Evolutionary conservation across 2,329 filamentous ascomycete species (phyloP), one percentile per base, ranked within the genome.

Genomic region (Ceratocystis colombiana): DNA sequence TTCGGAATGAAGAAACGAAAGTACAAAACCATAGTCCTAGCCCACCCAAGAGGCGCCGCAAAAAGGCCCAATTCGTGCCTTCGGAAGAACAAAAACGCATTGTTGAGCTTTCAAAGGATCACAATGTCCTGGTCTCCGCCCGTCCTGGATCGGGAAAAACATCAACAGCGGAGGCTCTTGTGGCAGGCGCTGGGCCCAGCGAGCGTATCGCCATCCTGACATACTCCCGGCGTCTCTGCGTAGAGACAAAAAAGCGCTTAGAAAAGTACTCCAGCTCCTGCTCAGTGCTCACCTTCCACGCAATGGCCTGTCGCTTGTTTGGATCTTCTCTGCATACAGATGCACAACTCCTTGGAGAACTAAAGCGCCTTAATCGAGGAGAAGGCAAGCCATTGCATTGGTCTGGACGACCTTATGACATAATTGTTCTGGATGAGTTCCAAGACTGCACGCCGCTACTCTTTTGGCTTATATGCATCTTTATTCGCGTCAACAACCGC

Each of bases 141-240:
- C 70, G 72, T 20, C 73, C 73, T 5, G 73, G 73, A 0, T 73
- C 73, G 1, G 73, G 73, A 1, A 75, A 75, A 63, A 73, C 73
- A 6, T 70, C 73, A 0, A 74, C 72, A 1, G 71, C 73, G 17
- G 71, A 74, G 66, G 71, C 71, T 1, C 73, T 74, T 64, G 69
- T 71, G 3, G 69, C 68, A 8, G 37, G 48, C 5, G 22, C 62
- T 7, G 71, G 71, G 0, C 62, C 73, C 25, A 69, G 69, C 1
- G 64, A 69, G 20, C 64, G 66, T 25, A 68, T 71, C 17, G 69
- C 66, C 6, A 66, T 73, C 6, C n/a, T 74, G 33, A 72, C 71
- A 6, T 73, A 72, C 65, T 73, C 70, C 0, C 73, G 71, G 46
- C 69, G 70, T n/a, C 69, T 73, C 20, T 70, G 70, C 33, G 53